Evolutionary conservation across 2,329 filamentous ascomycete species (phyloP).

Genomic region (Fusarium sp.): DNA sequence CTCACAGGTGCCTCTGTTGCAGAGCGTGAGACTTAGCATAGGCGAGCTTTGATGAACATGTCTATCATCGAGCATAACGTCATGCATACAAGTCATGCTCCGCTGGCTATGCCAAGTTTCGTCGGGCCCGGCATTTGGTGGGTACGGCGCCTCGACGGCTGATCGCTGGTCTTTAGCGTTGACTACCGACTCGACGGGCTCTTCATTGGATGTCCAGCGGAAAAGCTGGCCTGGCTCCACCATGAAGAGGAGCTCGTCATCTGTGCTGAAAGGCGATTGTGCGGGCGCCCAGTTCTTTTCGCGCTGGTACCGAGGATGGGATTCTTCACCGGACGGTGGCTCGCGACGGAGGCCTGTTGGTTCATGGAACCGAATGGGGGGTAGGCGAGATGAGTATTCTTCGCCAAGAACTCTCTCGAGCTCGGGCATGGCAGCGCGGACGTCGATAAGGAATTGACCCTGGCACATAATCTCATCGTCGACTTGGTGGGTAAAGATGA

Average conservation of each 20-base stretch:
- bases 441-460: conserved; percentile 42
- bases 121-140: neutral
- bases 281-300: conserved; percentile 44
- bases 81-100: conserved; percentile 37
- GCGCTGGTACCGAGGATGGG: conserved; percentile 35
- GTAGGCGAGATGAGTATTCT: conserved; percentile 13
- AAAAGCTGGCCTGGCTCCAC: conserved; percentile 39
- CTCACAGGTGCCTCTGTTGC: conserved; percentile 38
- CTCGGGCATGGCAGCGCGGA: conserved; percentile 40
- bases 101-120: conserved; percentile 35
- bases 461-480: conserved; percentile 39
- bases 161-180: conserved; percentile 16
- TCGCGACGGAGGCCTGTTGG: conserved; percentile 31
- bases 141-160: conserved; percentile 37
- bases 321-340: conserved; percentile 27
- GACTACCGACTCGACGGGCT: conserved; percentile 27
- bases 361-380: conserved; percentile 31
- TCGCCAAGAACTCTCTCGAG: conserved; percentile 27
- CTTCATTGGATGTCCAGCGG: conserved; percentile 24
- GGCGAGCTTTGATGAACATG: conserved; percentile 45
- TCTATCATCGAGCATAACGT: conserved; percentile 33
- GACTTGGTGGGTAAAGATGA: conserved; percentile 44
- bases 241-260: conserved; percentile 37
- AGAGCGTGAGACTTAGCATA: conserved; percentile 43
- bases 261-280: conserved; percentile 33